Percentiles rank a stretch among this genome's conserved stretches.
These are phyloP conservation scores for Elaeis guineensis DNA, from an alignment of 176 grass and related monocot species.

Conservation along the genomic window DNA sequence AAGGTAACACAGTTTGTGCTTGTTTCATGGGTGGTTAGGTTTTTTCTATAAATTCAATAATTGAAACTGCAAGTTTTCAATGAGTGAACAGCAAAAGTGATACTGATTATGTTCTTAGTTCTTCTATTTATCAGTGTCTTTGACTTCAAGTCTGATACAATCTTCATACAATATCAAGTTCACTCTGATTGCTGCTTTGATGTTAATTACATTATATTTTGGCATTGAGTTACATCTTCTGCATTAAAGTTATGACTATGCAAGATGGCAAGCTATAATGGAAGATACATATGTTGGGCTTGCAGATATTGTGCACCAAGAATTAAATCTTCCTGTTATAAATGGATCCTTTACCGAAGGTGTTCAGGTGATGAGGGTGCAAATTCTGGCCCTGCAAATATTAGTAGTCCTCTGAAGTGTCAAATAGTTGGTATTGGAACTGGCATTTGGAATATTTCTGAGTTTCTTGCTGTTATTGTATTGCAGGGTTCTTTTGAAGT, in stretches of 20 bases:
- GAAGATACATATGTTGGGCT: slow-evolving; percentile 73
- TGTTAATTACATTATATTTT: background rate
- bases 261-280: slow-evolving; percentile 88
- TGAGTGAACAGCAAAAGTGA: too few relatives aligned
- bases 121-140: too few relatives aligned
- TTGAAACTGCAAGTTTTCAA: too few relatives aligned
- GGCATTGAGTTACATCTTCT: slow-evolving; percentile 10
- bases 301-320: slow-evolving; percentile 54
- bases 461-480: slow-evolving; percentile 12
- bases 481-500: slow-evolving; percentile 66
- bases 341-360: slow-evolving; percentile 27
- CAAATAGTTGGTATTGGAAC: slow-evolving; percentile 15
- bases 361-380: slow-evolving; percentile 40
- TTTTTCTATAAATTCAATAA: too few relatives aligned
- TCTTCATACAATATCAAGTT: too few relatives aligned
- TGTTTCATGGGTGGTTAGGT: too few relatives aligned
- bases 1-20: too few relatives aligned
- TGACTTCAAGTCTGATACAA: too few relatives aligned
- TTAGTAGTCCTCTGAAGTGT: slow-evolving; percentile 25
- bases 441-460: background rate
- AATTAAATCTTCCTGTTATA: slow-evolving; percentile 56
- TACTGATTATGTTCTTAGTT: too few relatives aligned
- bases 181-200: too few relatives aligned
- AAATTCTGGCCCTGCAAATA: slow-evolving; percentile 25
- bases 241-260: slow-evolving; percentile 73